These are phyloP conservation scores for Claviceps citrina DNA, from an alignment of 2,329 filamentous ascomycete genomes.

Conservation along the genomic window DNA sequence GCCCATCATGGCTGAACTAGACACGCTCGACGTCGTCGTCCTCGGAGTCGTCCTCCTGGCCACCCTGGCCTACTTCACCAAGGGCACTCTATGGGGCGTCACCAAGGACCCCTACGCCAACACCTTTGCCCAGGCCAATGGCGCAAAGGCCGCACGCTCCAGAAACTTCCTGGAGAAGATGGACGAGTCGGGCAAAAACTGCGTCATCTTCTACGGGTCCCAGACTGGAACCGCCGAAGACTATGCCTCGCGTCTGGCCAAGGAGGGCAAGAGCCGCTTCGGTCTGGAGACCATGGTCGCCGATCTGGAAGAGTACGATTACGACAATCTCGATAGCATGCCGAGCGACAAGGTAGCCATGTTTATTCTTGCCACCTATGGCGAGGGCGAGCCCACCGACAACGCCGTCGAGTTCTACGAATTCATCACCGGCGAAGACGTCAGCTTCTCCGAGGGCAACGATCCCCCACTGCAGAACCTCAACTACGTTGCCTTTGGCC, in stretches of 20 bases:
- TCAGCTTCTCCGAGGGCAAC: conserved; percentile 59
- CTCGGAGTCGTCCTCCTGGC: conserved; percentile 71
- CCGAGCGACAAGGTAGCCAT: conserved; percentile 83
- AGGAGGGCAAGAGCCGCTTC: conserved; percentile 92
- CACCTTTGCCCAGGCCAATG: conserved; percentile 53
- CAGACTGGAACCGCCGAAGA: conserved; percentile 98
- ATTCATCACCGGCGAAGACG: conserved; percentile 72
- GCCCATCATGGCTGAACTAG: conserved; percentile 71
- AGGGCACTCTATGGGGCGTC: conserved; percentile 84
- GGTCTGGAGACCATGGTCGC: conserved; percentile 97
- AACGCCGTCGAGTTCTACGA: conserved; percentile 99
- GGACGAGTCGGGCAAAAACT: conserved; percentile 91
- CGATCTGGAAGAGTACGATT: conserved; percentile 95
- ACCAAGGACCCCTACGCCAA: conserved; percentile 77
- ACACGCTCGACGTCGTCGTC: conserved; percentile 89
- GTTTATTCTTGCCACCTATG: conserved; percentile 94
- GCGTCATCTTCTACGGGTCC: conserved; percentile 94
- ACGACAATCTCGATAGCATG: conserved; percentile 78
- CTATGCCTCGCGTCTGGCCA: conserved; percentile 88
- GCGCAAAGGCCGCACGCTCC: conserved; percentile 65
- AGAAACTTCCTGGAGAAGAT: conserved; percentile 91
- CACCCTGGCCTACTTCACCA: conserved; percentile 91
- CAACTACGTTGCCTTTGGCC: conserved; percentile 87
- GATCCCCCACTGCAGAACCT: conserved; percentile 67
- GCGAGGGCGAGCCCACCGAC: conserved; percentile 95